Percentiles rank a stretch among this genome's conserved stretches.
phyloP scores from a whole-genome alignment of 2,329 filamentous ascomycete species.

The Sporothrix protearum region DNA sequence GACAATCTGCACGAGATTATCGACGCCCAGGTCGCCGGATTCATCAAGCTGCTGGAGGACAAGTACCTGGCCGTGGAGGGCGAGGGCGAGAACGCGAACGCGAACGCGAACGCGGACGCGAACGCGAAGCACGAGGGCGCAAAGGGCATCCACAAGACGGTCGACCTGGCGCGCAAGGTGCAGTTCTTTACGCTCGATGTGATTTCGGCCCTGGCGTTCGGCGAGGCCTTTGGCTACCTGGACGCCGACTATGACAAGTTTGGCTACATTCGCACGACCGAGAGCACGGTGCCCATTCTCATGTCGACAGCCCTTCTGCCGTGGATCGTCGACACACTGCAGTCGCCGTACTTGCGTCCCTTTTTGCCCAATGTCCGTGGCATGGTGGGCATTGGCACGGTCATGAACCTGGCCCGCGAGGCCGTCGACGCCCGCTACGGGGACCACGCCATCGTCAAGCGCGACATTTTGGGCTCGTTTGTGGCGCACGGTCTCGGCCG shows the following conservation, averaged over 20 bases:
- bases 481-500: constrained; percentile 40
- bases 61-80: constrained; percentile 36
- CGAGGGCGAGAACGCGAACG: constrained; percentile 41
- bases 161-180: constrained; percentile 46
- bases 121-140: constrained; percentile 41
- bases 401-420: constrained; percentile 29
- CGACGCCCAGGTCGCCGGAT: constrained; percentile 44
- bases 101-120: too few species aligned
- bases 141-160: constrained; percentile 31
- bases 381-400: constrained; percentile 27
- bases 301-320: constrained; percentile 44
- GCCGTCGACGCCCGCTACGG: constrained; percentile 28
- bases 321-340: constrained; percentile 40
- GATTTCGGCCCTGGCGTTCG: constrained; percentile 51
- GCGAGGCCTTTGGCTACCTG: constrained; percentile 47
- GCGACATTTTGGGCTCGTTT: constrained; percentile 42
- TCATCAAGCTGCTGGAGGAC: constrained; percentile 45
- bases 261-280: constrained; percentile 40
- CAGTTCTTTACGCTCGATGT: constrained; percentile 56
- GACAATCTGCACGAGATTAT: constrained; percentile 37
- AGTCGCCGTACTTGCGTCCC: constrained; percentile 39
- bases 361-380: constrained; percentile 27
- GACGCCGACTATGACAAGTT: constrained; percentile 46
- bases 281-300: constrained; percentile 39
- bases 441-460: constrained; percentile 26